These are phyloP conservation scores for Penicillium steckii DNA, from an alignment of 495 filamentous ascomycete species.

Conservation along the genomic window DNA sequence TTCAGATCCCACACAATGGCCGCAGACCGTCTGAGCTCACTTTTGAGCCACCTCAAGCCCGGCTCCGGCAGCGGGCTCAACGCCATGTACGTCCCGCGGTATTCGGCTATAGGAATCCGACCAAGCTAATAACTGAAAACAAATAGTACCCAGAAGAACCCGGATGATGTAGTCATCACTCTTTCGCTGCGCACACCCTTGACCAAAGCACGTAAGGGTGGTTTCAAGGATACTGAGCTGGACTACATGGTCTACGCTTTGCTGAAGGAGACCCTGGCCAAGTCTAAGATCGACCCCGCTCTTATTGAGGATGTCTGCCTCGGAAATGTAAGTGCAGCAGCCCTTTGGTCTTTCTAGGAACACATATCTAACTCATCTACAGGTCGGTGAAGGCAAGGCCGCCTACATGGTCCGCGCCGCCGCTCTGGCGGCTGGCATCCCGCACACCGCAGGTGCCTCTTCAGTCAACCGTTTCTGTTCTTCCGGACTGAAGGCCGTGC, in stretches of 20 bases:
- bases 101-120: neutral
- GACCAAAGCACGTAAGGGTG: slow-evolving; percentile 76
- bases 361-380: slow-evolving; percentile 2
- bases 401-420: slow-evolving; percentile 89
- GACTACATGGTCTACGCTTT: slow-evolving; percentile 81
- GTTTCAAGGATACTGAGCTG: slow-evolving; percentile 91
- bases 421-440: slow-evolving; percentile 87
- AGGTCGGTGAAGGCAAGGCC: slow-evolving; percentile 85
- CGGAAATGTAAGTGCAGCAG: slow-evolving; percentile 76
- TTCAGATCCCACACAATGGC: slow-evolving; percentile 63
- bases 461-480: slow-evolving; percentile 95
- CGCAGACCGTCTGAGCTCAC: slow-evolving; percentile 77
- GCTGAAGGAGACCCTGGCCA: slow-evolving; percentile 70
- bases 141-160: slow-evolving; percentile 82
- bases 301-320: slow-evolving; percentile 90
- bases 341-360: neutral
- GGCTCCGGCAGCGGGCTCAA: slow-evolving; percentile 52
- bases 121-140: slow-evolving; percentile 6
- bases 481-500: slow-evolving; percentile 90
- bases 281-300: slow-evolving; percentile 75
- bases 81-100: slow-evolving; percentile 63
- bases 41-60: slow-evolving; percentile 83
- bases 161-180: slow-evolving; percentile 95
- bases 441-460: slow-evolving; percentile 78
- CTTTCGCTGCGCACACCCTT: slow-evolving; percentile 76